phyloP scores from a whole-genome alignment of 768 basidiomycete species.

The Lentinula lateritia region DNA sequence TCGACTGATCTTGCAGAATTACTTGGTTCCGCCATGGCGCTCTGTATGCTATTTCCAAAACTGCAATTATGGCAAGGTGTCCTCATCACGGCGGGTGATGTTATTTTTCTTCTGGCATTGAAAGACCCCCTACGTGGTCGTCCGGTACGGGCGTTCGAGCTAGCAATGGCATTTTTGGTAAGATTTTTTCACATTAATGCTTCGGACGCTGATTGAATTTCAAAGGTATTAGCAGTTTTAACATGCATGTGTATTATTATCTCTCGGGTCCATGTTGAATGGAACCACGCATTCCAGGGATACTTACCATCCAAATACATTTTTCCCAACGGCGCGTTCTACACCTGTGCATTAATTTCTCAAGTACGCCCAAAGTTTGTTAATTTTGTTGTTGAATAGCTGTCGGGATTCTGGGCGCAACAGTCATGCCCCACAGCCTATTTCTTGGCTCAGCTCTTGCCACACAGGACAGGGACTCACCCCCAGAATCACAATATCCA shows the following conservation, averaged over 20 bases:
- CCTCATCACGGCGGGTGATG: conserved; percentile 62
- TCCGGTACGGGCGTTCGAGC: conserved; percentile 66
- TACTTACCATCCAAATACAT: conserved; percentile 68
- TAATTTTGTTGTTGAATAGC: conserved; percentile 31
- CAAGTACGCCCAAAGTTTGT: conserved; percentile 10
- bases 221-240: conserved; percentile 63
- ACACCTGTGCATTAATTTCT: conserved; percentile 46
- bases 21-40: conserved; percentile 75
- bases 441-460: conserved; percentile 85
- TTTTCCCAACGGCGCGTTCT: conserved; percentile 51
- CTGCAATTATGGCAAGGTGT: conserved; percentile 70
- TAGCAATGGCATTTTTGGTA: conserved; percentile 58
- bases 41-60: conserved; percentile 67
- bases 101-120: conserved; percentile 64
- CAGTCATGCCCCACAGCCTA: conserved; percentile 92
- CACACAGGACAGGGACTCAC: conserved; percentile 67
- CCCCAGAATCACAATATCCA: conserved; percentile 1
- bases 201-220: neutral
- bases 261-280: conserved; percentile 61
- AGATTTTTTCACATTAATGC: conserved; percentile 12
- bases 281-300: conserved; percentile 70
- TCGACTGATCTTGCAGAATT: conserved; percentile 80
- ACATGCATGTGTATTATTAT: conserved; percentile 77
- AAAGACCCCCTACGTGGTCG: conserved; percentile 63
- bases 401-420: conserved; percentile 75